Conservation (phyloP, 2,329 filamentous ascomycete genomes). For the Diaporthe vaccinii region DNA sequence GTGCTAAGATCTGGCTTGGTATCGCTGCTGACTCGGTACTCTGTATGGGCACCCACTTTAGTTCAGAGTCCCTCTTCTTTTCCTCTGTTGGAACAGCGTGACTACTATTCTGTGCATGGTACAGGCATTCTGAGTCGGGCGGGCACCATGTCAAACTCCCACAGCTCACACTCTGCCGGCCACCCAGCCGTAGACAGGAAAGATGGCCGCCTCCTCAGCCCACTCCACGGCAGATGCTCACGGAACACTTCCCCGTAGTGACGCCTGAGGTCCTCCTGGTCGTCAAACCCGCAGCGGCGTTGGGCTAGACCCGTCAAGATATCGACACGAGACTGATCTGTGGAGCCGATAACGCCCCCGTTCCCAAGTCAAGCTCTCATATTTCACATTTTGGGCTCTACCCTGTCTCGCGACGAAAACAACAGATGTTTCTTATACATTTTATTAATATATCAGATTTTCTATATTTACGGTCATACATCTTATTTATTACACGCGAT, state of each 20-base stretch:
- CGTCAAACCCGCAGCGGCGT: neutral
- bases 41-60: neutral
- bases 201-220: neutral
- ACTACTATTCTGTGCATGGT: neutral
- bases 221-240: neutral
- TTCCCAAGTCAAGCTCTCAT: constrained; percentile 13
- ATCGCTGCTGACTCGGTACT: neutral
- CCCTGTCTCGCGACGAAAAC: neutral
- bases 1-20: neutral
- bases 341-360: constrained; percentile 2
- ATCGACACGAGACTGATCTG: neutral
- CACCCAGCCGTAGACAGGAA: constrained; percentile 2
- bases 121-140: constrained; percentile 26
- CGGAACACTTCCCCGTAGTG: constrained; percentile 8
- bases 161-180: neutral
- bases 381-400: constrained; percentile 18
- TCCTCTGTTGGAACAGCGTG: neutral
- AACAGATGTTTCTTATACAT: neutral
- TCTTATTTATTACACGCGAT: no score
- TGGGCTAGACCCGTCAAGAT: neutral
- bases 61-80: neutral
- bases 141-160: neutral
- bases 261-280: neutral
- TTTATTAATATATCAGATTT: no score
- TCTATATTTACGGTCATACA: no score